Evolutionary conservation across 2,329 filamentous ascomycete genomes (phyloP).

Genomic region (Pestalotiopsis sp.): DNA sequence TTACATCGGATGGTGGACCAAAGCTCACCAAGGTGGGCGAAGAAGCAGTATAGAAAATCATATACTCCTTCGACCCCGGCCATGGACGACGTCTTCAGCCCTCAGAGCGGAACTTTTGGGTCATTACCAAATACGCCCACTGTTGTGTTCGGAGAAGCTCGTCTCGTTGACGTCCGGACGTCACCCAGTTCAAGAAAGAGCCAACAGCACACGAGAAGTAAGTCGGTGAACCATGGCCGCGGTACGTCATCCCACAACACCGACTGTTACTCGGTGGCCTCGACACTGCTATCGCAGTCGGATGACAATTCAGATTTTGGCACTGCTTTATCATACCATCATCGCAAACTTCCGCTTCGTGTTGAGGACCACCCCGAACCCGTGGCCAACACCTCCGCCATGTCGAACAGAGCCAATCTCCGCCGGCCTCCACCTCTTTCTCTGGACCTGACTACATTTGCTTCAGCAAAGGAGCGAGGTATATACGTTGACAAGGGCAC

Average conservation of each 20-base stretch:
- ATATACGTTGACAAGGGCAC: conserved; percentile 22
- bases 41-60: conserved; percentile 13
- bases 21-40: conserved; percentile 3
- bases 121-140: conserved; percentile 28
- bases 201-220: conserved; percentile 20
- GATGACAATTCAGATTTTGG: not conserved
- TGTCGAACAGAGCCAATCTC: conserved; percentile 22
- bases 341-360: conserved; percentile 13
- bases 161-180: conserved; percentile 27
- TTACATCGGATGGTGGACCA: not conserved
- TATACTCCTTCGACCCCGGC: conserved; percentile 13
- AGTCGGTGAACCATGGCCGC: conserved; percentile 28
- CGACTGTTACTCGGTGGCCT: conserved; percentile 26
- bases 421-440: conserved; percentile 26
- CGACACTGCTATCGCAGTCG: conserved; percentile 5
- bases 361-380: conserved; percentile 24
- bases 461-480: conserved; percentile 10
- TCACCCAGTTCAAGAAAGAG: conserved; percentile 2
- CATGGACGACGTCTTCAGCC: conserved; percentile 20
- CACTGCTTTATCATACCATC: not conserved
- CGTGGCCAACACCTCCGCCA: conserved; percentile 21
- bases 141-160: conserved; percentile 28
- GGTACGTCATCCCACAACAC: conserved; percentile 24
- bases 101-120: conserved; percentile 19
- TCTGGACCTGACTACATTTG: conserved; percentile 22